A percentile compares a stretch with the other conserved stretches of the same genome.
Evolutionary conservation across 2,329 filamentous ascomycete species (phyloP).

Genomic region (Apiospora malaysiana): DNA sequence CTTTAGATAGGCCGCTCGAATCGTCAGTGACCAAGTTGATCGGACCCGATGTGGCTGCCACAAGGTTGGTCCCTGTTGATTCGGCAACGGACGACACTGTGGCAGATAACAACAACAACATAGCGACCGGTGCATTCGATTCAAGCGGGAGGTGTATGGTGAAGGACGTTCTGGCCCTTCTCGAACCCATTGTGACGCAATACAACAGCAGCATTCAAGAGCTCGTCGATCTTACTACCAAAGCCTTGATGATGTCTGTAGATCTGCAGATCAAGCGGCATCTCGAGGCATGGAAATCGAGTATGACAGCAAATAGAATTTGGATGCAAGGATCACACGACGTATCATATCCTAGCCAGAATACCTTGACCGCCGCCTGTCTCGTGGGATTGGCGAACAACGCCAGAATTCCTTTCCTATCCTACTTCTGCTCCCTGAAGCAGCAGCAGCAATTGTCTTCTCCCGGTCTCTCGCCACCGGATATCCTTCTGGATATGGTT

Average conservation of each 20-base stretch:
- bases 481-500: not conserved
- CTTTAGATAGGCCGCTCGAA: not conserved
- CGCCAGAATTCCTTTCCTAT: not conserved
- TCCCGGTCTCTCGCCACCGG: not conserved
- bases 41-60: not conserved
- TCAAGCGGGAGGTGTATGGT: not conserved
- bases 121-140: not conserved
- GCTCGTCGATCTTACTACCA: not conserved
- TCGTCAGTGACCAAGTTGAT: not conserved
- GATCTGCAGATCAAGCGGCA: not conserved
- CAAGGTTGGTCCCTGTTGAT: too few relatives aligned
- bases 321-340: not conserved
- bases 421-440: not conserved
- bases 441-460: too few relatives aligned
- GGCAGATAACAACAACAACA: not conserved
- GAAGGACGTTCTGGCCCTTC: not conserved
- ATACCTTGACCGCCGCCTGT: not conserved
- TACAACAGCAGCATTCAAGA: not conserved
- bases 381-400: not conserved
- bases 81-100: not conserved
- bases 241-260: not conserved
- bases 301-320: not conserved
- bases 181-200: not conserved
- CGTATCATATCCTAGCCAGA: not conserved
- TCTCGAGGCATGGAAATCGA: not conserved